Conservation (phyloP, 2,329 filamentous ascomycete species). For the Lojkania enalia region DNA sequence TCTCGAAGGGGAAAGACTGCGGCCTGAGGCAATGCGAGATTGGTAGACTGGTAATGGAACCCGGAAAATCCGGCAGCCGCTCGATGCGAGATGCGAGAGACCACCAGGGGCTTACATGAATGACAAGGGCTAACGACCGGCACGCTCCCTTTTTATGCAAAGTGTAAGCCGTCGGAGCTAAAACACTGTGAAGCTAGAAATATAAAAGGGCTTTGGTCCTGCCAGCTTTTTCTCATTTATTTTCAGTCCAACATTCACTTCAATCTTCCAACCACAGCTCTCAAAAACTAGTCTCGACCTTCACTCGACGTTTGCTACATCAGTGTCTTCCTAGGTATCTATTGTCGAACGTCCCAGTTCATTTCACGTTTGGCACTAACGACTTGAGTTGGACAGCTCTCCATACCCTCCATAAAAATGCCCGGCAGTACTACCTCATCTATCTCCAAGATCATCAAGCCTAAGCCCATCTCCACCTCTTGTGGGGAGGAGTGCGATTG, state of each 20-base stretch:
- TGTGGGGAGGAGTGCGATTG: constrained; percentile 45
- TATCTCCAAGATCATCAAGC: constrained; percentile 44
- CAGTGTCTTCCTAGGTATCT: not conserved
- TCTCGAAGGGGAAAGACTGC: constrained; percentile 1
- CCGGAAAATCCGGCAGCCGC: not conserved
- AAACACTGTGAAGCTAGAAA: too few relatives aligned
- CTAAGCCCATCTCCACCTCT: constrained; percentile 33
- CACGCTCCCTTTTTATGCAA: too few relatives aligned
- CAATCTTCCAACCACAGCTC: not conserved
- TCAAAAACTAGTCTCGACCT: not conserved
- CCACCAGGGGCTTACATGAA: not conserved
- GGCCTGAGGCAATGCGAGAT: not conserved
- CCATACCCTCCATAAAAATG: constrained; percentile 26
- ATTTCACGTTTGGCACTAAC: too few relatives aligned
- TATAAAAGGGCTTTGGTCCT: too few relatives aligned
- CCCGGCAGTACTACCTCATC: constrained; percentile 39
- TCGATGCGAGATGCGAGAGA: not conserved
- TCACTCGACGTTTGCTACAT: not conserved
- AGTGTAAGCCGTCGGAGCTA: too few relatives aligned
- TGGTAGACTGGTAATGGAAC: not conserved
- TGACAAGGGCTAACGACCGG: too few relatives aligned
- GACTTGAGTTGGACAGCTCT: too few relatives aligned
- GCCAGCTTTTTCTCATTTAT: too few relatives aligned
- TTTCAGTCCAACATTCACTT: not conserved
- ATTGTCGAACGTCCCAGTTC: not conserved